Conservation (phyloP, 108 stramenopile species). For the Stephanodiscus minutulus region DNA sequence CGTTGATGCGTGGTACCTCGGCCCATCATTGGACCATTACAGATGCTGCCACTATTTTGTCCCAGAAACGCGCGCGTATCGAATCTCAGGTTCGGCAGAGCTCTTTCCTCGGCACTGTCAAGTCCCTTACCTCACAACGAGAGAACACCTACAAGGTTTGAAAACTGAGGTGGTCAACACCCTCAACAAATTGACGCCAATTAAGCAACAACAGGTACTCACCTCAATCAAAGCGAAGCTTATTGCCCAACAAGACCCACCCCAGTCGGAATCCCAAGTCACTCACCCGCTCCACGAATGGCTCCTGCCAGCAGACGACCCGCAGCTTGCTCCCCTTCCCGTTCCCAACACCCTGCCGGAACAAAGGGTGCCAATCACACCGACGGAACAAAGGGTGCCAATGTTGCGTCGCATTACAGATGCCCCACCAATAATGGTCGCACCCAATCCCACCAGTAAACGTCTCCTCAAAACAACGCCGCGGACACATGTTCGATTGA, state of each 20-base stretch:
- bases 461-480: not conserved
- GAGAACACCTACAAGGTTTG: too few relatives aligned
- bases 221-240: not conserved
- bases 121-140: too few relatives aligned
- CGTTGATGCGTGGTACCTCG: constrained; percentile 38
- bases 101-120: too few relatives aligned
- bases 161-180: too few relatives aligned
- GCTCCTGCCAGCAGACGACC: not conserved
- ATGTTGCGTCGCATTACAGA: not conserved
- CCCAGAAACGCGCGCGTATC: not conserved
- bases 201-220: too few relatives aligned
- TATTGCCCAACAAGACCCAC: not conserved
- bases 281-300: not conserved
- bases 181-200: too few relatives aligned
- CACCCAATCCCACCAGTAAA: not conserved
- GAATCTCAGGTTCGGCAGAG: not conserved
- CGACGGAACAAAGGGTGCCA: not conserved
- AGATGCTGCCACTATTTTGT: constrained; percentile 17
- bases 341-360: too few relatives aligned
- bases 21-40: constrained; percentile 39
- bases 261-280: not conserved
- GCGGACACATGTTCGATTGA: not conserved
- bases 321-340: not conserved
- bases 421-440: not conserved
- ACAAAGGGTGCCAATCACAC: not conserved